Conservation (phyloP, 2,329 filamentous ascomycete species). For the Colletotrichum phormii region DNA sequence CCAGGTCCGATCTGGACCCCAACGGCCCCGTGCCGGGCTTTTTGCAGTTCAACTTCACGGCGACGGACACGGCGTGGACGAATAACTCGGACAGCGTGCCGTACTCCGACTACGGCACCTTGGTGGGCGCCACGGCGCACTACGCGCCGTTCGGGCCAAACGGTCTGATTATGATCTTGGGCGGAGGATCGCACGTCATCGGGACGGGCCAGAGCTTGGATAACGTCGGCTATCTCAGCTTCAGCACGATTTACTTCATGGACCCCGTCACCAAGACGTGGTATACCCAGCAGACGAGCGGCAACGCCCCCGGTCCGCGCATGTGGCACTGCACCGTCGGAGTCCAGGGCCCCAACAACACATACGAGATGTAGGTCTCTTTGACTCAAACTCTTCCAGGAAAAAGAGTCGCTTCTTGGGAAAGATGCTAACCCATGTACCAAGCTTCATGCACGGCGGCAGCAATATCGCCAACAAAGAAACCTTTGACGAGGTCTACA, state of each 20-base stretch:
- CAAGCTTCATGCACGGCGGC: slow-evolving; percentile 38
- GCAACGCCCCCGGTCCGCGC: slow-evolving; percentile 28
- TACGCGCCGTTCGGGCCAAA: slow-evolving; percentile 36
- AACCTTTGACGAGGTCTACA: slow-evolving; percentile 30
- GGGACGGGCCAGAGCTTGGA: neutral
- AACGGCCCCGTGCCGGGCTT: slow-evolving; percentile 21
- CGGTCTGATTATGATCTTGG: slow-evolving; percentile 33
- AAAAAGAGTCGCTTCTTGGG: neutral
- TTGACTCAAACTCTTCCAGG: too few species aligned
- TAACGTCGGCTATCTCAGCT: slow-evolving; percentile 27
- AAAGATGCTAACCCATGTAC: neutral
- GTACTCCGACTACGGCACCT: slow-evolving; percentile 28
- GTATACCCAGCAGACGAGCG: slow-evolving; percentile 35
- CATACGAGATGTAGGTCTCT: slow-evolving; percentile 39
- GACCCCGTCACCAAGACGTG: slow-evolving; percentile 35
- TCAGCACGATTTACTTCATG: slow-evolving; percentile 32
- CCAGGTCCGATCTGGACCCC: slow-evolving; percentile 9
- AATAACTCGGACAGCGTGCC: slow-evolving; percentile 24
- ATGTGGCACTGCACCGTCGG: slow-evolving; percentile 33
- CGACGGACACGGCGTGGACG: slow-evolving; percentile 21
- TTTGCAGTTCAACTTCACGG: slow-evolving; percentile 34
- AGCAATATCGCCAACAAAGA: neutral
- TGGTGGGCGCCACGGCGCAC: slow-evolving; percentile 21
- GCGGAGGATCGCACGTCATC: slow-evolving; percentile 18
- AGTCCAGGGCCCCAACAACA: slow-evolving; percentile 27